Percentiles rank a stretch among this genome's conserved stretches.
These are phyloP conservation scores for Globisporangium polare DNA, from an alignment of 352 stramenopile genomes.

Conservation along the genomic window DNA sequence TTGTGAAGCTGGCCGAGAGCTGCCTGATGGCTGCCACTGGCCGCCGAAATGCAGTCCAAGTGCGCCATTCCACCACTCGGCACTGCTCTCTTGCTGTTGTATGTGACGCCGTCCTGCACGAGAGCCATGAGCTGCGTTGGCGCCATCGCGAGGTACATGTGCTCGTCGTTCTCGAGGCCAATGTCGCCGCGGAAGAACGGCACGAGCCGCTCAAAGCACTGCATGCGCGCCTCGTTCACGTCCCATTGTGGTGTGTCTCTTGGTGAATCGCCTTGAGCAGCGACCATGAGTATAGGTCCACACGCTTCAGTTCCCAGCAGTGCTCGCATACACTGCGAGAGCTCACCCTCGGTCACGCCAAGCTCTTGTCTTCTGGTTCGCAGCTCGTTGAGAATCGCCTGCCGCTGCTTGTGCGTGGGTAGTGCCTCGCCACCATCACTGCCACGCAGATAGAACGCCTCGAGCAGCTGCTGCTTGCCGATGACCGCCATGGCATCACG, in stretches of 20 bases:
- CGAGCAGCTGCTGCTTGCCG: slow-evolving; percentile 36
- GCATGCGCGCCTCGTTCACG: slow-evolving; percentile 32
- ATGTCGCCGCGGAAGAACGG: slow-evolving; percentile 42
- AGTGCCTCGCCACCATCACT: not conserved
- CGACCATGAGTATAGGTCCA: no score
- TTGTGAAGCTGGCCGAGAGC: not conserved
- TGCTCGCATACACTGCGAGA: slow-evolving; percentile 11
- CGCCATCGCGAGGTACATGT: slow-evolving; percentile 46
- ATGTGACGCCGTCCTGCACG: slow-evolving; percentile 33
- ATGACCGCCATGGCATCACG: slow-evolving; percentile 16
- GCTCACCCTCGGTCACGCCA: slow-evolving; percentile 11
- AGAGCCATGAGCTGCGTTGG: slow-evolving; percentile 34
- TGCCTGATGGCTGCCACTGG: not conserved
- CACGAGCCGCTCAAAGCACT: slow-evolving; percentile 43
- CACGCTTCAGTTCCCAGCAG: not conserved
- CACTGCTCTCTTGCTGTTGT: slow-evolving; percentile 13
- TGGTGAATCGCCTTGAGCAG: no score
- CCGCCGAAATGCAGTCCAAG: slow-evolving; percentile 26
- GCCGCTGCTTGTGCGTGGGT: not conserved
- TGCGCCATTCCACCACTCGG: not conserved
- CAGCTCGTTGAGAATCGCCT: slow-evolving; percentile 15
- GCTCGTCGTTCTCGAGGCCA: slow-evolving; percentile 25
- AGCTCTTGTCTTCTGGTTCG: not conserved
- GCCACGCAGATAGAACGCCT: slow-evolving; percentile 18
- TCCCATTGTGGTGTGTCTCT: slow-evolving; percentile 11